Conservation (phyloP, 2,329 filamentous ascomycete species). For the Basipetospora chlamydospora region DNA sequence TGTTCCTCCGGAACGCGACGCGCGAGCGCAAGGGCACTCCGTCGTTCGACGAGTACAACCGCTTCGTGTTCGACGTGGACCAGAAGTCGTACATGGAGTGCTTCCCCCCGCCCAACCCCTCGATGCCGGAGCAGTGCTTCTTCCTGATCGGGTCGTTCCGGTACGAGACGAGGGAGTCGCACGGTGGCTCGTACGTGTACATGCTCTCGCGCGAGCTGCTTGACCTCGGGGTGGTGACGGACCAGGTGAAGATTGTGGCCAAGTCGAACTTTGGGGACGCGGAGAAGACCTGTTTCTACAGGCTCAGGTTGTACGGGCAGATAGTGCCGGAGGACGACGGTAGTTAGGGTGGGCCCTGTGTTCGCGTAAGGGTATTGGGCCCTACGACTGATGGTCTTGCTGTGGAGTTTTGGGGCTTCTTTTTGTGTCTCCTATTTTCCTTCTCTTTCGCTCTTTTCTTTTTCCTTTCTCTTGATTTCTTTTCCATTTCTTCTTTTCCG, state of each 20-base stretch:
- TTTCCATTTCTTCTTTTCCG: background rate
- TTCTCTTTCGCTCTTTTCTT: background rate
- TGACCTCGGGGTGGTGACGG: slow-evolving; percentile 31
- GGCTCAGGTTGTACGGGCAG: slow-evolving; percentile 42
- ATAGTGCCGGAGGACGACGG: slow-evolving; percentile 9
- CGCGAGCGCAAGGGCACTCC: background rate
- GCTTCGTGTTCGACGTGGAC: no score
- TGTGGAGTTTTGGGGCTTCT: background rate
- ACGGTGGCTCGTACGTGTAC: slow-evolving; percentile 37
- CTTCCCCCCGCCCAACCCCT: slow-evolving; percentile 9
- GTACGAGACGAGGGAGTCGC: slow-evolving; percentile 30
- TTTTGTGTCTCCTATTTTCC: background rate
- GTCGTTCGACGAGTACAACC: slow-evolving; percentile 5
- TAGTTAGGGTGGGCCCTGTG: background rate
- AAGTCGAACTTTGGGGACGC: slow-evolving; percentile 42
- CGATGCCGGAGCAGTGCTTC: slow-evolving; percentile 28
- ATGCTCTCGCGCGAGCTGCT: slow-evolving; percentile 34
- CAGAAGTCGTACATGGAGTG: slow-evolving; percentile 17
- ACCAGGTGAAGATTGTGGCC: slow-evolving; percentile 38
- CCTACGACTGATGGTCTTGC: no score
- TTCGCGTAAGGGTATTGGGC: no score
- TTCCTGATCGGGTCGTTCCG: slow-evolving; percentile 43
- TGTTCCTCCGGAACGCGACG: slow-evolving; percentile 20
- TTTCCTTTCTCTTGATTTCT: slow-evolving; percentile 1
- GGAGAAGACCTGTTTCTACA: slow-evolving; percentile 52